phyloP scores from a whole-genome alignment of 2,329 filamentous ascomycete species.

The Acrodontium crateriforme region DNA sequence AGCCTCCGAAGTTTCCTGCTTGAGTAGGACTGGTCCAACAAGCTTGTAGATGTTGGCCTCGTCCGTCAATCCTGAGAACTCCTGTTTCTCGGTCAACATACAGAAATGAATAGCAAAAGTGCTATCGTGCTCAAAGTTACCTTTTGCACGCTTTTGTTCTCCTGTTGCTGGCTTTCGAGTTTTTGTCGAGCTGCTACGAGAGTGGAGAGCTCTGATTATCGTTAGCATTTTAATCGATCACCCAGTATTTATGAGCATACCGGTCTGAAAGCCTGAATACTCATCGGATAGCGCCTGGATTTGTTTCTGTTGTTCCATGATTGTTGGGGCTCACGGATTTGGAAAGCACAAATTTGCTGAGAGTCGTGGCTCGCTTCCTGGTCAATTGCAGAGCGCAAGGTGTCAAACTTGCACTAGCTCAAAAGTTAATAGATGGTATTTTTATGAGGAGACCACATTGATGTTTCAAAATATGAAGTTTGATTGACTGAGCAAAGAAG shows the following conservation, averaged over 20 bases:
- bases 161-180: conserved; percentile 85
- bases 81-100: conserved; percentile 34
- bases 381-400: too few relatives aligned
- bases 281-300: conserved; percentile 77
- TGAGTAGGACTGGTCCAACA: conserved; percentile 79
- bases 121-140: conserved; percentile 29
- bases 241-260: conserved; percentile 29
- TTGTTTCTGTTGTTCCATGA: conserved; percentile 48
- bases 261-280: conserved; percentile 74
- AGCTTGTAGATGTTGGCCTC: conserved; percentile 92
- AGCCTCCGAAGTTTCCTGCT: conserved; percentile 86
- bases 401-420: too few relatives aligned
- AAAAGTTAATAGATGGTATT: too few relatives aligned
- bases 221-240: conserved; percentile 1
- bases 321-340: conserved; percentile 6
- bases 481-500: too few relatives aligned
- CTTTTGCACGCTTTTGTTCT: conserved; percentile 78
- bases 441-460: too few relatives aligned
- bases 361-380: too few relatives aligned
- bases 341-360: too few relatives aligned
- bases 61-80: conserved; percentile 66
- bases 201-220: conserved; percentile 58
- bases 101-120: conserved; percentile 1
- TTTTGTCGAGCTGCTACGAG: conserved; percentile 71
- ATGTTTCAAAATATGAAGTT: too few relatives aligned